Conservation (phyloP, 2,329 filamentous ascomycete species). For the Blastomyces gilchristii region DNA sequence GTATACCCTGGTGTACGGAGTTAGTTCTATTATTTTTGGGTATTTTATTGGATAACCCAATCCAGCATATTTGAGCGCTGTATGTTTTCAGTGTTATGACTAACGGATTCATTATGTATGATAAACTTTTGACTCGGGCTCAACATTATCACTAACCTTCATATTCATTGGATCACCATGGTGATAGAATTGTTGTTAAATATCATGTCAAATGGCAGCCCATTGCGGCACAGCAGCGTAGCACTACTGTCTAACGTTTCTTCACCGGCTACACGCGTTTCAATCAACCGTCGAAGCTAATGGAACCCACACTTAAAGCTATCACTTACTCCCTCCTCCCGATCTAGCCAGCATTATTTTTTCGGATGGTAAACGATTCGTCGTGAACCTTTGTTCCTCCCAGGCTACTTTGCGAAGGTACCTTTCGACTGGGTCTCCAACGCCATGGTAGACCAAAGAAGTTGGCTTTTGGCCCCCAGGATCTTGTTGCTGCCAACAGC, state of each 20-base stretch:
- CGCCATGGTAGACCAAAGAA: background rate
- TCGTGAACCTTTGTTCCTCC: background rate
- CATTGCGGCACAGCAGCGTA: background rate
- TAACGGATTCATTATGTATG: background rate
- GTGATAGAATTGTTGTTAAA: background rate
- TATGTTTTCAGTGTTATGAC: background rate
- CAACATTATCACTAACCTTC: background rate
- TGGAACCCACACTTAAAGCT: background rate
- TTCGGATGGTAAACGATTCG: background rate
- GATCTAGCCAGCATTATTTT: background rate
- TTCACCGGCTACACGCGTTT: background rate
- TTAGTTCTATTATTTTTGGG: background rate
- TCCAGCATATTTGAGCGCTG: background rate
- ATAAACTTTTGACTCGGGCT: background rate
- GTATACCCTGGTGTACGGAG: background rate
- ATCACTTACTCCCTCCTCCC: background rate
- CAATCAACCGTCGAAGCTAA: background rate
- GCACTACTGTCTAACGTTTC: background rate
- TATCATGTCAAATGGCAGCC: background rate
- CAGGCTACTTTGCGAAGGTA: background rate
- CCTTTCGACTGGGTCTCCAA: background rate
- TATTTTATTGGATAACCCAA: background rate
- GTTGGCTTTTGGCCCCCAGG: background rate
- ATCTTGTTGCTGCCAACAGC: background rate
- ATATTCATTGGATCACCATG: background rate